Conservation (phyloP, 495 filamentous ascomycete genomes). For the Penicillium fimorum region DNA sequence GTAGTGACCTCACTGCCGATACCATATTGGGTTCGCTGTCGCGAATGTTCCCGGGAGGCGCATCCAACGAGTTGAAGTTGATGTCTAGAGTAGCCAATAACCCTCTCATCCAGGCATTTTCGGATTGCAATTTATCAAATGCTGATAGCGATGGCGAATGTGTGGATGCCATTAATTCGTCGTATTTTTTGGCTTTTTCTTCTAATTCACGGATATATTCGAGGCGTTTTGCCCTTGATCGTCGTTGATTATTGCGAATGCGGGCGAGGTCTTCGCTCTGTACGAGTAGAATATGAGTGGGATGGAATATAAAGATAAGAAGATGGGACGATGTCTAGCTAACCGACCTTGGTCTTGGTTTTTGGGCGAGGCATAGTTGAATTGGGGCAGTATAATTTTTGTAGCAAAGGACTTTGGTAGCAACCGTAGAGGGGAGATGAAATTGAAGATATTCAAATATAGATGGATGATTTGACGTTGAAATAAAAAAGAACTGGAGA, state of each 20-base stretch:
- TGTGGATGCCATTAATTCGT: background rate
- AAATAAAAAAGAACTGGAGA: too few species aligned
- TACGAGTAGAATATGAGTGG: background rate
- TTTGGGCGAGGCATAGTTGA: constrained; percentile 1
- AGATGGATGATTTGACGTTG: too few species aligned
- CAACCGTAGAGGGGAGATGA: background rate
- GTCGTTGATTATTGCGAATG: constrained; percentile 18
- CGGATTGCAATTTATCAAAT: background rate
- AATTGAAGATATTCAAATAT: background rate
- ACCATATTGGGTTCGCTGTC: background rate
- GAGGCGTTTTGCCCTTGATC: constrained; percentile 10
- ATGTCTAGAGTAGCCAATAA: background rate
- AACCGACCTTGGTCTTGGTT: constrained; percentile 2
- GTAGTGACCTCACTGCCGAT: background rate
- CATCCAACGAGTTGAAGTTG: background rate
- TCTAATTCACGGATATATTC: constrained; percentile 16
- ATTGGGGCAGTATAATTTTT: too few species aligned
- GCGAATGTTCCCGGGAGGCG: background rate
- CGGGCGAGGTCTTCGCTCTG: constrained; percentile 18
- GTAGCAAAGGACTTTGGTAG: too few species aligned
- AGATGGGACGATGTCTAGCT: background rate
- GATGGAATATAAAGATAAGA: background rate
- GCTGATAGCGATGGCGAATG: background rate
- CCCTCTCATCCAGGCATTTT: constrained; percentile 4
- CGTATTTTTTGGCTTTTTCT: constrained; percentile 8